Base-by-base conservation (phyloP, 108 stramenopile species). In the Skeletonema potamos region DNA sequence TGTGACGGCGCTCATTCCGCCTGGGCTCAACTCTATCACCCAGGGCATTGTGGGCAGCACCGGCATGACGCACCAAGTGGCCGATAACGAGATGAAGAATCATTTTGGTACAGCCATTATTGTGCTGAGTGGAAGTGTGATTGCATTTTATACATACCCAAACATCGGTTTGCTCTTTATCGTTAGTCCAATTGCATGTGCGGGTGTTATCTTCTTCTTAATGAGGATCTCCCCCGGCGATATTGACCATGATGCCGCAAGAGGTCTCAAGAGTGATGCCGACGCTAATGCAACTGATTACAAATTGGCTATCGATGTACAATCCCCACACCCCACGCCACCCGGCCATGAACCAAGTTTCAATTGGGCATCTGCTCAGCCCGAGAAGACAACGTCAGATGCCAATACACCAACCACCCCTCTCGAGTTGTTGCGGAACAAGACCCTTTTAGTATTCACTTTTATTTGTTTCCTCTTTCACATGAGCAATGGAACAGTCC, bases 81-180 rank as follows among this genome's bases (percentile, higher is more conserved):
- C 89, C 9, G 65, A 85, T 43, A 95, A 95, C 71, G 93, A 95
- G 71, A 92, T 92, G 91, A 89, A 90, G 85, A 95, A 93, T 66
- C 93, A 95, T 81, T 79, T 91, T 62, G 93, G 93, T 43, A 95
- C 93, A 27, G 91, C 91, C 54, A 88, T 95, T 44, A 87, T 95
- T 59, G 93, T 95, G 32, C 54, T 87, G 51, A 74, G 64, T 57
- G 87, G 90, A 34, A 82, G 81, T 12, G 55, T 95, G 39, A 67
- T 92, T 60, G 93, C 89, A 7, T 90, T 80, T 65, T 67, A 65
- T 27, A 74, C 90, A 61, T 95, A 91, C 62, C 93, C 91, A 41
- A 69, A 86, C 54, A 89, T 95, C 54, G 88, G 91, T 10, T 28
- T 74, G 22, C 61, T 95, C 9, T 95, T 95, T 59, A 39, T 91